Conservation (phyloP, 2,329 filamentous ascomycete genomes). For the Graphium sp. region DNA sequence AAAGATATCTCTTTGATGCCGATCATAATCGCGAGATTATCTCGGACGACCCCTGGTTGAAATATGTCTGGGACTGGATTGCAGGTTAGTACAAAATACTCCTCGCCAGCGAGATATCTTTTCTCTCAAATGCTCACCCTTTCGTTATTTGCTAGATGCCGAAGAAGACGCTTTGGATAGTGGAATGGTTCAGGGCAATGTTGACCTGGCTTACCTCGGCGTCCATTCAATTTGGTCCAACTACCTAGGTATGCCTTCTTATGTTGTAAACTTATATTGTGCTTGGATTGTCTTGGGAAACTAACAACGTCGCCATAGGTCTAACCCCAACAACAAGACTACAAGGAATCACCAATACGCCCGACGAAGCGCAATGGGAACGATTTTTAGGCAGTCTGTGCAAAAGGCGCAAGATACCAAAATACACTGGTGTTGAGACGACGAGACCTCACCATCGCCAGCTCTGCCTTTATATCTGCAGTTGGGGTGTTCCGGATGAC, state of each 20-base stretch:
- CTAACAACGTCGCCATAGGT: slow-evolving; percentile 17
- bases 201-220: slow-evolving; percentile 64
- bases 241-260: slow-evolving; percentile 34
- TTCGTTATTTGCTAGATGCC: slow-evolving; percentile 24
- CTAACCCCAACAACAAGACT: slow-evolving; percentile 29
- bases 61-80: slow-evolving; percentile 65
- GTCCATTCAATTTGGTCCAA: slow-evolving; percentile 58
- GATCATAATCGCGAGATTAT: slow-evolving; percentile 49
- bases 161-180: slow-evolving; percentile 46
- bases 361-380: slow-evolving; percentile 39
- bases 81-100: slow-evolving; percentile 28
- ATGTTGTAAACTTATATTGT: background rate
- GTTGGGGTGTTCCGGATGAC: slow-evolving; percentile 39
- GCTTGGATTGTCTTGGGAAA: background rate
- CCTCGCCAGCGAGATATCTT: background rate
- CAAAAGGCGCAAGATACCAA: slow-evolving; percentile 41
- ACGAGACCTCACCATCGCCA: slow-evolving; percentile 54
- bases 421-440: slow-evolving; percentile 46
- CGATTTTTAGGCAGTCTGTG: slow-evolving; percentile 46
- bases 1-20: slow-evolving; percentile 48
- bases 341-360: slow-evolving; percentile 22
- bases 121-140: slow-evolving; percentile 7
- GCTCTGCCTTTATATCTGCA: slow-evolving; percentile 58
- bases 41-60: slow-evolving; percentile 56
- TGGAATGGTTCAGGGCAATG: slow-evolving; percentile 50